These are phyloP conservation scores for Colletotrichum lentis DNA, from an alignment of 2,329 filamentous ascomycete genomes.

Conservation along the genomic window DNA sequence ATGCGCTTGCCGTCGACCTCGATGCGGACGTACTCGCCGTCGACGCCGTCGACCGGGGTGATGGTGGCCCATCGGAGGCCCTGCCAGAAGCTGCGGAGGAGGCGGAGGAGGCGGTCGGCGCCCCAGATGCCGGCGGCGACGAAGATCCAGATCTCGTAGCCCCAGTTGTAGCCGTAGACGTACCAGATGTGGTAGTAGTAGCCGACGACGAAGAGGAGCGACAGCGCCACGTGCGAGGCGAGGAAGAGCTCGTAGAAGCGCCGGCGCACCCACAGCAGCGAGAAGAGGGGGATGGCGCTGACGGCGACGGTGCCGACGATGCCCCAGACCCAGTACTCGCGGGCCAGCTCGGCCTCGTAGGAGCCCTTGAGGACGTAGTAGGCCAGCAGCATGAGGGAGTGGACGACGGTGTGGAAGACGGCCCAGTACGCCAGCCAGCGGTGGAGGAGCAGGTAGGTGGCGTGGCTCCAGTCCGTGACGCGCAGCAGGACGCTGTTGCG, in stretches of 20 bases:
- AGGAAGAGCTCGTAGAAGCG: constrained; percentile 42
- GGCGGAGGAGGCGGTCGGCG: constrained; percentile 32
- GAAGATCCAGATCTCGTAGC: constrained; percentile 41
- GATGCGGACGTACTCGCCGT: constrained; percentile 30
- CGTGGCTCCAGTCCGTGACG: constrained; percentile 29
- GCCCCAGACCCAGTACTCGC: constrained; percentile 41
- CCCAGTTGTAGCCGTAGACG: constrained; percentile 40
- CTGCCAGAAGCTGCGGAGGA: constrained; percentile 19
- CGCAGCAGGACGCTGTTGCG: constrained; percentile 24
- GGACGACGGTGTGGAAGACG: constrained; percentile 24
- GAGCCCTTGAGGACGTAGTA: constrained; percentile 11
- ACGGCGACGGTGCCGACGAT: constrained; percentile 36
- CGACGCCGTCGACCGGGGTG: constrained; percentile 6
- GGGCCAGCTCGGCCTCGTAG: constrained; percentile 26
- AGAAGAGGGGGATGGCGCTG: constrained; percentile 34
- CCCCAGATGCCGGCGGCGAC: constrained; percentile 38
- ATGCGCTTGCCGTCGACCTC: constrained; percentile 15
- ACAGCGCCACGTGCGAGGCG: constrained; percentile 38
- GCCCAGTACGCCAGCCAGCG: constrained; percentile 32
- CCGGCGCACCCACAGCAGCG: constrained; percentile 39
- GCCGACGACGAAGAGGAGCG: constrained; percentile 39
- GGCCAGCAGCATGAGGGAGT: constrained; percentile 27
- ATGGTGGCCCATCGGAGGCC: constrained; percentile 34
- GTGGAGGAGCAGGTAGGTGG: constrained; percentile 29
- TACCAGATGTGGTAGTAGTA: constrained; percentile 41